Evolutionary conservation across 495 filamentous ascomycete genomes (phyloP).

Genomic region (Trichoderma gamsii): DNA sequence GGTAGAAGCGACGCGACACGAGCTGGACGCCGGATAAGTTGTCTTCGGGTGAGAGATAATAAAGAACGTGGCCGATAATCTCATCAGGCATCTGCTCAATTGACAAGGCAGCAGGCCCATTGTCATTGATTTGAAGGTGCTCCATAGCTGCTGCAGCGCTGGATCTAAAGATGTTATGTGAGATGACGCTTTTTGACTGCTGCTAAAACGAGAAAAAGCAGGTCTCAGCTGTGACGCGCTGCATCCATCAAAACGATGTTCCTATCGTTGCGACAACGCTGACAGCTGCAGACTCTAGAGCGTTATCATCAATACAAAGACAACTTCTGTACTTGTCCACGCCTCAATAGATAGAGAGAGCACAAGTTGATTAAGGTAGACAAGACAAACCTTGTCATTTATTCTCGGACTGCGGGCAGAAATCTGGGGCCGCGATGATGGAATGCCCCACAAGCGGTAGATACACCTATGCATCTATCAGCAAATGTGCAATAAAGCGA

Average conservation of each 20-base stretch:
- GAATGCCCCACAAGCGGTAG: background rate
- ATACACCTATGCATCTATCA: too few relatives aligned
- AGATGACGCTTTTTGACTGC: background rate
- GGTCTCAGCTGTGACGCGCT: too few relatives aligned
- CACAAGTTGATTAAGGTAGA: background rate
- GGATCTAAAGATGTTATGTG: background rate
- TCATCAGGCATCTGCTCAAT: constrained; percentile 59
- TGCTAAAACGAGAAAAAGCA: too few relatives aligned
- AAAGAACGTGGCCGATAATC: constrained; percentile 64
- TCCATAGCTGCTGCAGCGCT: constrained; percentile 1
- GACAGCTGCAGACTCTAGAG: background rate
- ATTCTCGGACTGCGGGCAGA: background rate
- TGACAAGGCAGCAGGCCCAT: constrained; percentile 18
- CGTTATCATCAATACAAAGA: background rate
- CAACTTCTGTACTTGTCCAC: background rate
- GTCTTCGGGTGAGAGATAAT: constrained; percentile 51
- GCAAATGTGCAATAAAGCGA: too few relatives aligned
- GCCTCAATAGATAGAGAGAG: background rate
- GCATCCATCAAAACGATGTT: background rate
- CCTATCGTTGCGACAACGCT: background rate
- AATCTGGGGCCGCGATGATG: background rate
- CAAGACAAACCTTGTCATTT: background rate
- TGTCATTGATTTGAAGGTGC: background rate
- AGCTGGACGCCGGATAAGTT: constrained; percentile 45
- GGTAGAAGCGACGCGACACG: constrained; percentile 58